These are phyloP conservation scores for Sporisorium scitamineum DNA, from an alignment of 1,284 basidiomycete genomes.

Conservation along the genomic window DNA sequence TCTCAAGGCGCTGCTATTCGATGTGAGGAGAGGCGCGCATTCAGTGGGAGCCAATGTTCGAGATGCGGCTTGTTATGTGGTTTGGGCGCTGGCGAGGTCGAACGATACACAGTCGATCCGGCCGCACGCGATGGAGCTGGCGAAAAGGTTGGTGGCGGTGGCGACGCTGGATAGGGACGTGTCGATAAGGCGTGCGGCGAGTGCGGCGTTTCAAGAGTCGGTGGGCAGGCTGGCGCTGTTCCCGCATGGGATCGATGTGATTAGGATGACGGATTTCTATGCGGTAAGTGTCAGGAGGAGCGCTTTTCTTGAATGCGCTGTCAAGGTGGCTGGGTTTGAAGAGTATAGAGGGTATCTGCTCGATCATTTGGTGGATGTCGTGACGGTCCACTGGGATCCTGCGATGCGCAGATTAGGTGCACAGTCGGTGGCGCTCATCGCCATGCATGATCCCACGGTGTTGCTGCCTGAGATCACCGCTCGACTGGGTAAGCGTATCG, in stretches of 20 bases:
- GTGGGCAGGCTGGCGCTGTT: constrained; percentile 88
- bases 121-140: constrained; percentile 75
- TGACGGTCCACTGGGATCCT: constrained; percentile 89
- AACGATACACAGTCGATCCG: constrained; percentile 74
- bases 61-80: constrained; percentile 91
- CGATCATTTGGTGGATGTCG: constrained; percentile 80
- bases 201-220: constrained; percentile 96
- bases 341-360: constrained; percentile 81
- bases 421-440: constrained; percentile 79
- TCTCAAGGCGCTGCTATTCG: constrained; percentile 81
- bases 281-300: constrained; percentile 86
- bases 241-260: constrained; percentile 91
- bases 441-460: constrained; percentile 75
- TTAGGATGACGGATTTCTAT: constrained; percentile 93
- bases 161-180: constrained; percentile 93
- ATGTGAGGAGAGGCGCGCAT: constrained; percentile 89
- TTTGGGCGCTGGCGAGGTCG: constrained; percentile 89
- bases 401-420: constrained; percentile 85
- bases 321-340: constrained; percentile 85
- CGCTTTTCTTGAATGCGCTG: constrained; percentile 84
- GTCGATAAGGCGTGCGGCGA: constrained; percentile 93
- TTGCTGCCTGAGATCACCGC: constrained; percentile 73
- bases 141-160: constrained; percentile 80
- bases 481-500: constrained; percentile 21
- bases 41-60: constrained; percentile 93